Base-by-base conservation (phyloP, 2,329 filamentous ascomycete genomes). In the Alternaria gansuensis region DNA sequence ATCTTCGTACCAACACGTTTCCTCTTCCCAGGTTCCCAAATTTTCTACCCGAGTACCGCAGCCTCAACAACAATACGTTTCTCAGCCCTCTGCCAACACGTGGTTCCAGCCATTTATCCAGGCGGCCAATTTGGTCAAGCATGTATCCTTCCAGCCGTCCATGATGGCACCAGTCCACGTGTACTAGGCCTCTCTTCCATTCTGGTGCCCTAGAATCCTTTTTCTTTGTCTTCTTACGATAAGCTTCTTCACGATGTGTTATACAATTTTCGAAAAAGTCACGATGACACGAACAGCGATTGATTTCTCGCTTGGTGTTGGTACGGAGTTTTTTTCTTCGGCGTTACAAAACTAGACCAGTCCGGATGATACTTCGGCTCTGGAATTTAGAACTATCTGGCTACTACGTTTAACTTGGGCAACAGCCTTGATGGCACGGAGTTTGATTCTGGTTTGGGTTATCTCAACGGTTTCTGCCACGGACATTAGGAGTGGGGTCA, bases 81-180 rank as follows among this genome's bases (percentile, higher is more conserved):
- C 75, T 44, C 70, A 67, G 10, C 61, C 71, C 23, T 65, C 69
- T 3, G 51, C 73, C 57, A 76, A 75, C 51, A 72, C 71, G n/a
- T 78, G 76, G 76, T 76, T 77, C 63, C 75, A 77, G 45, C 75
- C 76, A 11, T 78, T 77, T 59, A 73, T 78, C 61, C 75, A 78
- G 64, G 76, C 76, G 6, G 75, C 74, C 64, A 77, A 77, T 57
- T 54, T 77, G 29, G 76, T 78, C 63, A 78, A 78, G 62, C 76
- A 78, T 68, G 73, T 77, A 40, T 78, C 75, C 21, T 78, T 77
- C 68, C 75, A 78, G 71, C 72, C 73, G 14, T 71, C 73, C 1
- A 76, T 75, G 67, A 72, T 77, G 71, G 63, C 70, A 26, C 76
- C 76, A 57, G 72, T 78, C 24, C 74, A 74, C 61, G 75, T 77